Conservation (phyloP, 2,329 filamentous ascomycete species). For the Dothiorella sarmentorum region DNA sequence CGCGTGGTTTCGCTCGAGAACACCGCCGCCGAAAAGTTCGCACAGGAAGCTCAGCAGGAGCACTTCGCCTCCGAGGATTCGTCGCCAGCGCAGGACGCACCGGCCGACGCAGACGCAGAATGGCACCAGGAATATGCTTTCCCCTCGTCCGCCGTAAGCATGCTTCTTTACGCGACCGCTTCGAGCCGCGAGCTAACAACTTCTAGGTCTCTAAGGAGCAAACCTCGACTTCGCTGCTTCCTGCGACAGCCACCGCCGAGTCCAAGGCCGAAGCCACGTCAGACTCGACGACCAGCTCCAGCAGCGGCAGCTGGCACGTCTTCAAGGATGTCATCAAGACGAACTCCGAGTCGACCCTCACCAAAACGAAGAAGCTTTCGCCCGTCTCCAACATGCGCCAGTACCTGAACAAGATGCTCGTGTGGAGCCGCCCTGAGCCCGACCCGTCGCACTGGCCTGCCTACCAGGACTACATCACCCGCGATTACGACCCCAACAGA, state of each 20-base stretch:
- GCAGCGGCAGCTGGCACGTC: constrained; percentile 16
- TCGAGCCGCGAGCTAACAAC: neutral
- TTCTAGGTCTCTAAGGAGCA: neutral
- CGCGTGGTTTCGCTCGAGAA: constrained; percentile 6
- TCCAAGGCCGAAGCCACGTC: neutral
- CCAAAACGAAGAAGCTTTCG: constrained; percentile 10
- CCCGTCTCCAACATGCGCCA: constrained; percentile 27
- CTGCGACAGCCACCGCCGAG: constrained; percentile 3
- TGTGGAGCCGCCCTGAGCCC: constrained; percentile 36
- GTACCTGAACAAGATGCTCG: constrained; percentile 42
- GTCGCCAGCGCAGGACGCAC: constrained; percentile 17
- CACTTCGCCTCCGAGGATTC: neutral
- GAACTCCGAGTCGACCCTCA: constrained; percentile 1
- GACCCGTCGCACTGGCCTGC: constrained; percentile 43
- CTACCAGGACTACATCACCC: constrained; percentile 41
- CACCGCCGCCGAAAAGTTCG: constrained; percentile 3
- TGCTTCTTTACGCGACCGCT: neutral
- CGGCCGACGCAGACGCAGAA: constrained; percentile 7
- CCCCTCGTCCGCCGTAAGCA: constrained; percentile 5
- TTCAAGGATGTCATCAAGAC: constrained; percentile 15
- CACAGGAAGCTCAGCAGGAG: constrained; percentile 10
- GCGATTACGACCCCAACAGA: constrained; percentile 47
- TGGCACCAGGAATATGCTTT: constrained; percentile 14
- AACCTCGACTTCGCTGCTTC: constrained; percentile 1
- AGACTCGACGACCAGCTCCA: neutral